phyloP scores from a whole-genome alignment of 164 flowering plant genomes.

The Amborella trichopoda region DNA sequence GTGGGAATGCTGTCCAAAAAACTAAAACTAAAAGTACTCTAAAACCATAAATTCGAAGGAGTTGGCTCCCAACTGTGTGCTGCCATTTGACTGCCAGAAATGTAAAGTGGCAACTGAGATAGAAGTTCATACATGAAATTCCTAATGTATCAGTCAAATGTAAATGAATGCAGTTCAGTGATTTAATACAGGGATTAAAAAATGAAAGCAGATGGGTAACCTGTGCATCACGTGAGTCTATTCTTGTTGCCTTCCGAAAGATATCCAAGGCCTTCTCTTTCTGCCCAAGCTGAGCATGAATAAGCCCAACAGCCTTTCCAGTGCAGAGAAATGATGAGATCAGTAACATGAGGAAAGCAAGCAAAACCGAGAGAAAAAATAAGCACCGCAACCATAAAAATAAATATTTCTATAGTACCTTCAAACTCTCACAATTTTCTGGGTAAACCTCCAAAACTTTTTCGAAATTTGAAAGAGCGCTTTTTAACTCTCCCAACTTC shows the following conservation, averaged over 20 bases:
- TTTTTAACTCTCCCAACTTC: constrained; percentile 75
- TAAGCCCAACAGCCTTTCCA: constrained; percentile 81
- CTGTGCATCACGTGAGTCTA: constrained; percentile 95
- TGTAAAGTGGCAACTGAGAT: no score
- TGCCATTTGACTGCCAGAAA: no score
- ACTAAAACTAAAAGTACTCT: background rate
- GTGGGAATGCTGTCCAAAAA: no score
- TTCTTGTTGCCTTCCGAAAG: constrained; percentile 71
- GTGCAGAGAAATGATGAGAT: background rate
- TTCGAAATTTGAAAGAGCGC: constrained; percentile 84
- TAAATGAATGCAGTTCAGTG: no score
- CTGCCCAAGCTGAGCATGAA: constrained; percentile 83
- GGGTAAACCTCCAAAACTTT: constrained; percentile 95
- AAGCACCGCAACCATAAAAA: background rate
- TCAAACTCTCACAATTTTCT: constrained; percentile 82
- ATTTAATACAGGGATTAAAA: no score
- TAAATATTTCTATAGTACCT: no score
- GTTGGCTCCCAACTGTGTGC: no score
- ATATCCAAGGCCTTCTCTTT: constrained; percentile 71
- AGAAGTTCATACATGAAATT: no score
- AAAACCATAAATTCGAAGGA: background rate
- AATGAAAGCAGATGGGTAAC: constrained; percentile 18
- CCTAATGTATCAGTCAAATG: no score
- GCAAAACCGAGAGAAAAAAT: background rate
- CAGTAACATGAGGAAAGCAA: no score